Percentiles rank a stretch among this genome's conserved stretches.
phyloP scores from a whole-genome alignment of 2,329 filamentous ascomycete species.

The Verticillium nonalfalfae region DNA sequence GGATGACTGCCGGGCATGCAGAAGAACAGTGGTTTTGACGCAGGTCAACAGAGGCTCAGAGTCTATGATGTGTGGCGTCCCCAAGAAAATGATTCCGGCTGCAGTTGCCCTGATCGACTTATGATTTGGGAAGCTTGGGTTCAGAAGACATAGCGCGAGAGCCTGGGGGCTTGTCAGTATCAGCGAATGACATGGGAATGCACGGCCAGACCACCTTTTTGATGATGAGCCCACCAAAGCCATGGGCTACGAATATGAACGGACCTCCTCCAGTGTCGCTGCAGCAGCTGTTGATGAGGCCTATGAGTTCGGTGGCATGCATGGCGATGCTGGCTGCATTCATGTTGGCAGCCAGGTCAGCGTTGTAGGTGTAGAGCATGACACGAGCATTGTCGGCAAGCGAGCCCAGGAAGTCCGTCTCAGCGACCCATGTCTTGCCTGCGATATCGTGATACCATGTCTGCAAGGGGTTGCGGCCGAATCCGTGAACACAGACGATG shows the following conservation, averaged over 20 bases:
- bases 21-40: slow-evolving; percentile 10
- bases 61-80: slow-evolving; percentile 15
- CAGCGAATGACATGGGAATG: neutral
- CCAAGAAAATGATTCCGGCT: slow-evolving; percentile 14
- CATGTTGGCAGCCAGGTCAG: slow-evolving; percentile 15
- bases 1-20: neutral
- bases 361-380: slow-evolving; percentile 16
- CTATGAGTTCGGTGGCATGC: slow-evolving; percentile 16
- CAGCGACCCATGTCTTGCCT: slow-evolving; percentile 17
- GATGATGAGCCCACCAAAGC: slow-evolving; percentile 15
- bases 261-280: slow-evolving; percentile 5
- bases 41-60: slow-evolving; percentile 13
- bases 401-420: slow-evolving; percentile 14
- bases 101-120: slow-evolving; percentile 6
- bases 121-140: neutral
- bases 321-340: slow-evolving; percentile 15
- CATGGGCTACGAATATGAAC: slow-evolving; percentile 16
- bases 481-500: slow-evolving; percentile 16
- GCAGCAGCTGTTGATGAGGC: slow-evolving; percentile 1
- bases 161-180: neutral
- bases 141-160: neutral
- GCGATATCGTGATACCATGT: slow-evolving; percentile 16
- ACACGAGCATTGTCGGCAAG: slow-evolving; percentile 12
- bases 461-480: slow-evolving; percentile 11
- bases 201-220: slow-evolving; percentile 12